Conservation (phyloP, 208 protist species). For the Acanthamoeba triangularis region DNA sequence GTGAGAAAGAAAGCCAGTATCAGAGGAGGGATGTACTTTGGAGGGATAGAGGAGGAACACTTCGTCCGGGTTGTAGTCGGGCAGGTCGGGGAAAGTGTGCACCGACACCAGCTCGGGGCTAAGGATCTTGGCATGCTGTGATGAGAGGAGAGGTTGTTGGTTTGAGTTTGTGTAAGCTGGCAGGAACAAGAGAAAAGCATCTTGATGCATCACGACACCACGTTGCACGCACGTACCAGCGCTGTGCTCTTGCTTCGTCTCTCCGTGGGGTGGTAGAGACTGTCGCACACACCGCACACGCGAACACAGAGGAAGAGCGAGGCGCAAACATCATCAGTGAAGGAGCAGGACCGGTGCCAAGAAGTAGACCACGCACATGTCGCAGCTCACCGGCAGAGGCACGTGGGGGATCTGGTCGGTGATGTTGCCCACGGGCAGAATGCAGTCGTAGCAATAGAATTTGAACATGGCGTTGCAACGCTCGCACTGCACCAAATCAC, state of each 20-base stretch:
- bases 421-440: neutral
- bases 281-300: neutral
- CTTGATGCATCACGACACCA: neutral
- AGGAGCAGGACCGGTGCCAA: neutral
- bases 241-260: conserved; percentile 32
- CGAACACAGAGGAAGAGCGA: neutral
- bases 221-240: neutral
- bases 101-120: neutral
- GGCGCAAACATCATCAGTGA: neutral
- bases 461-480: conserved; percentile 20
- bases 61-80: conserved; percentile 14
- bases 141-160: no score
- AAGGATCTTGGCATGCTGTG: conserved; percentile 2
- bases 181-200: neutral
- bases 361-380: neutral
- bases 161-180: no score
- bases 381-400: neutral
- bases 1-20: neutral
- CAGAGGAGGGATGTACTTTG: neutral
- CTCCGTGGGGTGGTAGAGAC: conserved; percentile 17
- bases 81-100: conserved; percentile 8
- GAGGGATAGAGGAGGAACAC: conserved; percentile 28
- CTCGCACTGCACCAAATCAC: neutral
- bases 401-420: conserved; percentile 14
- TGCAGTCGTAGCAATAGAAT: conserved; percentile 34